Conservation (phyloP, 108 stramenopile species). For the Nannochloropsis gaditana region DNA sequence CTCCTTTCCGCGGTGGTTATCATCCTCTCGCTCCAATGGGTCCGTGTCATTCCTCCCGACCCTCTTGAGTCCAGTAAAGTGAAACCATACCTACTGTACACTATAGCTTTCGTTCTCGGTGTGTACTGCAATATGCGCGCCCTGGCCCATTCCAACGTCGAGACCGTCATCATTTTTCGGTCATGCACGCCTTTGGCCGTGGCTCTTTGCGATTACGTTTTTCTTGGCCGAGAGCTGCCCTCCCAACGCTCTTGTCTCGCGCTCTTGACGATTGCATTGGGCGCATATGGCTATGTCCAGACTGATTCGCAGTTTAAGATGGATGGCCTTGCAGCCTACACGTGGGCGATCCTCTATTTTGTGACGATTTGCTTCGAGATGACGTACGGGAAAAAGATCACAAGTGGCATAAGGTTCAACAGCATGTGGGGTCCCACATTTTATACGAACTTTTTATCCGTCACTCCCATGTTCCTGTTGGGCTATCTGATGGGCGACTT, state of each 20-base stretch:
- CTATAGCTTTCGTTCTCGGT: slow-evolving; percentile 23
- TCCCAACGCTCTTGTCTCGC: slow-evolving; percentile 60
- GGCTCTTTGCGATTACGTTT: slow-evolving; percentile 64
- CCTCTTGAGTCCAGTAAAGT: slow-evolving; percentile 27
- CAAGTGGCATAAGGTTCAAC: slow-evolving; percentile 24
- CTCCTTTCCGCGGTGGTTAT: slow-evolving; percentile 69
- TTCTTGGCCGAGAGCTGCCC: slow-evolving; percentile 74
- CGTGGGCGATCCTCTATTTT: slow-evolving; percentile 28
- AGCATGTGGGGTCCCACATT: slow-evolving; percentile 19
- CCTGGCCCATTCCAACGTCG: slow-evolving; percentile 70
- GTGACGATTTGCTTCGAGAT: slow-evolving; percentile 31
- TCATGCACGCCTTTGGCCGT: slow-evolving; percentile 73
- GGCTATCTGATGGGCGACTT: not conserved
- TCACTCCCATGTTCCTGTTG: slow-evolving; percentile 25
- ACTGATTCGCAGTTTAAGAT: slow-evolving; percentile 27
- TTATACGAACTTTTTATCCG: slow-evolving; percentile 27
- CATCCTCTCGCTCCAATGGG: slow-evolving; percentile 69
- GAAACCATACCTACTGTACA: slow-evolving; percentile 27
- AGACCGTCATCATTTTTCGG: slow-evolving; percentile 85
- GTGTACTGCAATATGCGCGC: slow-evolving; percentile 53
- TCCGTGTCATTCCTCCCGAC: slow-evolving; percentile 58
- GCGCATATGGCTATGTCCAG: slow-evolving; percentile 22
- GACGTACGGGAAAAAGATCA: slow-evolving; percentile 40
- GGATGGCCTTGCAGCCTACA: slow-evolving; percentile 25
- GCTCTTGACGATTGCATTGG: slow-evolving; percentile 52